A percentile compares a stretch with the other conserved stretches of the same genome.
Evolutionary conservation across 441 rosid genomes (phyloP).

Genomic region (Euphorbia schlechtendalii): DNA sequence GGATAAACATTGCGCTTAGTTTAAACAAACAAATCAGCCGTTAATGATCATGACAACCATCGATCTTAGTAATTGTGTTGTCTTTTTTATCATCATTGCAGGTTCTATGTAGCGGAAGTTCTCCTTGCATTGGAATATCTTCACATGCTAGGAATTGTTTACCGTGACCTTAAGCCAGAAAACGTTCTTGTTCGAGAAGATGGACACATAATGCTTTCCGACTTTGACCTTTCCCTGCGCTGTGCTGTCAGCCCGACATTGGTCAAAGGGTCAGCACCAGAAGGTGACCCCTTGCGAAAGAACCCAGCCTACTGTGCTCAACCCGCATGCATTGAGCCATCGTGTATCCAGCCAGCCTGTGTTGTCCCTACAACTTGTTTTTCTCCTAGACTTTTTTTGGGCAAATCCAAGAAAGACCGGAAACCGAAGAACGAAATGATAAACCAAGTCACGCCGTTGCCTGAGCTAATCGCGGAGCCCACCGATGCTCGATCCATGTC

Average conservation of each 20-base stretch:
- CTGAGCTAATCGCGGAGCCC: constrained; percentile 83
- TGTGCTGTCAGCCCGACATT: constrained; percentile 76
- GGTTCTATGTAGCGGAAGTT: constrained; percentile 81
- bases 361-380: constrained; percentile 77
- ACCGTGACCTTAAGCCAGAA: constrained; percentile 90
- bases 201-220: constrained; percentile 63
- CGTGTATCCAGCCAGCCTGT: constrained; percentile 78
- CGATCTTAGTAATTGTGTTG: neutral
- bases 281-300: constrained; percentile 57
- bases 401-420: constrained; percentile 63
- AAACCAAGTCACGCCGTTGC: constrained; percentile 72
- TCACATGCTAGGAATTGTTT: constrained; percentile 87
- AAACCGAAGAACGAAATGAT: constrained; percentile 59
- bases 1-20: no score
- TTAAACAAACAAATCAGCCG: constrained; percentile 1
- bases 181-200: constrained; percentile 55
- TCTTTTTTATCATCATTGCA: constrained; percentile 29
- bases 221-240: constrained; percentile 87
- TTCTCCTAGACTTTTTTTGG: constrained; percentile 56
- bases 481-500: constrained; percentile 87
- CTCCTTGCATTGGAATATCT: constrained; percentile 81
- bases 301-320: constrained; percentile 64
- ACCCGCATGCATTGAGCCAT: constrained; percentile 70
- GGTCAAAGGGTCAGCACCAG: constrained; percentile 50
- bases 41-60: neutral